A percentile compares a stretch with the other conserved stretches of the same genome.
These are phyloP conservation scores for Antrodiella citrinella DNA, from an alignment of 768 basidiomycete genomes.

Conservation along the genomic window DNA sequence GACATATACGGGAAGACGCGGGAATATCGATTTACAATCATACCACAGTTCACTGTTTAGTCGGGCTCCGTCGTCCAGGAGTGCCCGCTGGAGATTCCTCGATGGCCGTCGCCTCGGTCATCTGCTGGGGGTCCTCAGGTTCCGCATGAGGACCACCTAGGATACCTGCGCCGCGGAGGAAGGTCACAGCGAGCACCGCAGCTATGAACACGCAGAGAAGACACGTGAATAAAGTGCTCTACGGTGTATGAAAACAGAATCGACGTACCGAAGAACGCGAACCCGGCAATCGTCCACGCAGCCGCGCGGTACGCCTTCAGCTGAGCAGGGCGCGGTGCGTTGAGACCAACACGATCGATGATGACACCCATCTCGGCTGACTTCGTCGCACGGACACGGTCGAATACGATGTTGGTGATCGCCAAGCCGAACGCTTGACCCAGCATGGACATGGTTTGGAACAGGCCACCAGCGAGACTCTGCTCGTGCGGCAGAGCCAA, in stretches of 20 bases:
- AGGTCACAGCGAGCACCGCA: constrained; percentile 27
- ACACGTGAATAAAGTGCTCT: not conserved
- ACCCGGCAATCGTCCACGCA: constrained; percentile 54
- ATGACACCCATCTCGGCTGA: constrained; percentile 25
- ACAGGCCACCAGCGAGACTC: constrained; percentile 63
- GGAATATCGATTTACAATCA: too few relatives aligned
- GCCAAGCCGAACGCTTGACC: constrained; percentile 65
- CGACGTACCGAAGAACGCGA: constrained; percentile 46
- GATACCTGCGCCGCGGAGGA: constrained; percentile 32
- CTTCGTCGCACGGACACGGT: constrained; percentile 33
- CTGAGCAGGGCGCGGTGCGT: constrained; percentile 25
- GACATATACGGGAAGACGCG: too few relatives aligned
- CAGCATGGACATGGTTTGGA: constrained; percentile 64
- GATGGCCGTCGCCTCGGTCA: too few relatives aligned
- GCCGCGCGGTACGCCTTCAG: constrained; percentile 53
- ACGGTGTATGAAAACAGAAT: not conserved
- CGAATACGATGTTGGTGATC: constrained; percentile 61
- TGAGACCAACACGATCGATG: constrained; percentile 16
- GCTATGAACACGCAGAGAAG: constrained; percentile 6
- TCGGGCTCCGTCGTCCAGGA: too few relatives aligned
- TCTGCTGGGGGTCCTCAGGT: too few relatives aligned
- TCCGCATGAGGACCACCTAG: constrained; percentile 24
- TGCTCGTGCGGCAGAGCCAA: constrained; percentile 60
- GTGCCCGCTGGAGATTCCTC: too few relatives aligned
- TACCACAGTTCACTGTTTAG: too few relatives aligned